These are phyloP conservation scores for Lanmaoa pseudosensibilis DNA, from an alignment of 768 basidiomycete species.

Conservation along the genomic window DNA sequence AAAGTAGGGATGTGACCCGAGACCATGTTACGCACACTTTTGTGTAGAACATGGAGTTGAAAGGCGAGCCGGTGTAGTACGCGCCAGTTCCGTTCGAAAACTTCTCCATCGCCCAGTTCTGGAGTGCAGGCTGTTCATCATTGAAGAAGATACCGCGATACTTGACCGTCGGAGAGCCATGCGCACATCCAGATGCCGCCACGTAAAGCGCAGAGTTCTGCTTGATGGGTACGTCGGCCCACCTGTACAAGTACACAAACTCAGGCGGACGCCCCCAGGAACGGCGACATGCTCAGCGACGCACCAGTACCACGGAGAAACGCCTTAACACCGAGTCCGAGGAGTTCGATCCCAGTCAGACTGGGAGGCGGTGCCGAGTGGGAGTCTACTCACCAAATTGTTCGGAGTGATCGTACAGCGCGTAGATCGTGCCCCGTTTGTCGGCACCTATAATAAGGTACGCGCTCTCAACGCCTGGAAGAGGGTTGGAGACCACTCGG, in stretches of 20 bases:
- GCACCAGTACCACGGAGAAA: slow-evolving; percentile 4
- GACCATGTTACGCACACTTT: neutral
- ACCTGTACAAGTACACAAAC: neutral
- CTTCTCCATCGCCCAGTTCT: neutral
- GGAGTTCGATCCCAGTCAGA: neutral
- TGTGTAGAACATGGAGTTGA: neutral
- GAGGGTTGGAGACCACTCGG: neutral
- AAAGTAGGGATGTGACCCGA: neutral
- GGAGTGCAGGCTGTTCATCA: neutral
- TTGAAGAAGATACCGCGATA: slow-evolving; percentile 49
- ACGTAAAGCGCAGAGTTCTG: neutral
- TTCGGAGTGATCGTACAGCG: slow-evolving; percentile 5
- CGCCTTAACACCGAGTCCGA: slow-evolving; percentile 4
- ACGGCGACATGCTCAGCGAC: neutral
- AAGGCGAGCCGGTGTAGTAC: neutral
- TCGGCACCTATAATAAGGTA: neutral
- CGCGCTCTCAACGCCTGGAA: neutral
- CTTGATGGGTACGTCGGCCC: neutral
- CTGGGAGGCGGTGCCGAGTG: neutral
- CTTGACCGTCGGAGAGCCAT: slow-evolving; percentile 50
- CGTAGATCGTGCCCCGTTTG: slow-evolving; percentile 1
- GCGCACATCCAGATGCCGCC: neutral
- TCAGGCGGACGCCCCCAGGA: neutral
- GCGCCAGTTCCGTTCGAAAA: neutral
- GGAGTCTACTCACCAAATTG: neutral